Evolutionary conservation across 2,329 filamentous ascomycete genomes (phyloP), one percentile per base, ranked within the genome.

Genomic region (Colletotrichum tabaci): DNA sequence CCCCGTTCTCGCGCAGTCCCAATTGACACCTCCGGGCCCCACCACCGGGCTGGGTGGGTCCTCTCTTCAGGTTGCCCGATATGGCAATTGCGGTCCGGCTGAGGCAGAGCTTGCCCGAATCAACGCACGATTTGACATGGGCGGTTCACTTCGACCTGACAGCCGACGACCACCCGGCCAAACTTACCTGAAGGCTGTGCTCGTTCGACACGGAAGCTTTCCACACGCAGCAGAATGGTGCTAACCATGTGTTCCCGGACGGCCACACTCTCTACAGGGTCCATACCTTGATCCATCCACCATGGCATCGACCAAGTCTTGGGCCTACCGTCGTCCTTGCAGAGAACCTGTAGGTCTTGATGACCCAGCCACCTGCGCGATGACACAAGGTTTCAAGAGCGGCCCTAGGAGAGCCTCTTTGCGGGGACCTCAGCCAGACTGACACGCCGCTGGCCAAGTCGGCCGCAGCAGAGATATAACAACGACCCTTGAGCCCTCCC

Each of bases 361-460:
- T 46, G 53, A 63, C 52, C 64, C 46, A 71, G 68, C 53, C 68
- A 68, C 53, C 46, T 68, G 68, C 58, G 64, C 58, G 68, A 64
- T 68, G 65, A 53, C 40, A 64, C 40, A 21, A 21, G 49, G 65
- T 68, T 71, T 71, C 65, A 68, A 64, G 58, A 55, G 42, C 46
- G 53, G 58, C 46, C 53, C 46, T 30, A 46, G 49, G 38, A 30
- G 52, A 60, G 26, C 38, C 18, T 44, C 30, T 60, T 30, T 42
- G 38, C 23, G 52, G 38, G 30, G 47, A 50, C 38, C 30, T 53
- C 57, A 56, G 50, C 40, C 23, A 47, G 4, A 21, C 16, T 63
- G 47, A 4, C 35, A 15, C 47, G 50, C 53, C 8, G 40, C 56
- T 53, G 44, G 44, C 16, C 44, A 26, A 18, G 42, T 23, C n/a